Evolutionary conservation across 495 filamentous ascomycete genomes (phyloP).

Genomic region (Penicillium desertorum): DNA sequence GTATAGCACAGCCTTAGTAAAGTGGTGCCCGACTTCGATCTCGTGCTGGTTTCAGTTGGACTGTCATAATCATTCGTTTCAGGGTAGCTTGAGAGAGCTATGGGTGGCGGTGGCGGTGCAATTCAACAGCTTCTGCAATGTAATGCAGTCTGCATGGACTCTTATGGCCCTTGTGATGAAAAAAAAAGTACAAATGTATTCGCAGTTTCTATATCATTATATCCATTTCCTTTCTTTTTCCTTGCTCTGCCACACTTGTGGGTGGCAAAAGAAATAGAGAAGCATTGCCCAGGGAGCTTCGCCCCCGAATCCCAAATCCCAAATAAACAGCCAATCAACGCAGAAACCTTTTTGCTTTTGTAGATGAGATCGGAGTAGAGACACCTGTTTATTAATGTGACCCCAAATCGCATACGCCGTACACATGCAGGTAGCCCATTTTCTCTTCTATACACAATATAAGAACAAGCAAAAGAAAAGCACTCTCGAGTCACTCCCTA

Average conservation of each 20-base stretch:
- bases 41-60: neutral
- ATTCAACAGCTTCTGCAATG: neutral
- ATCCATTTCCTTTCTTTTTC: neutral
- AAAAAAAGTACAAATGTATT: neutral
- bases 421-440: constrained; percentile 10
- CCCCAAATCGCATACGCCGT: constrained; percentile 14
- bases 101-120: neutral
- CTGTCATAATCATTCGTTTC: neutral
- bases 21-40: neutral
- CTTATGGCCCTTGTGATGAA: neutral
- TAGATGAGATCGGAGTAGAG: neutral
- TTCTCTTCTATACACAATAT: constrained; percentile 12
- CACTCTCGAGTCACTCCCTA: neutral
- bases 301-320: neutral
- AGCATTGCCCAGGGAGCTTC: neutral
- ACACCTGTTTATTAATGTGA: constrained; percentile 6
- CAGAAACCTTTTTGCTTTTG: neutral
- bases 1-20: neutral
- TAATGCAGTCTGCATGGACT: neutral
- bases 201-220: neutral
- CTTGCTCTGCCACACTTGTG: neutral
- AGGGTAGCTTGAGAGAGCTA: neutral
- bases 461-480: constrained; percentile 3
- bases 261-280: neutral
- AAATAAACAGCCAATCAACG: neutral